Evolutionary conservation across 2,329 filamentous ascomycete genomes (phyloP), one percentile per base, ranked within the genome.

Genomic region (Trichophyton simii): DNA sequence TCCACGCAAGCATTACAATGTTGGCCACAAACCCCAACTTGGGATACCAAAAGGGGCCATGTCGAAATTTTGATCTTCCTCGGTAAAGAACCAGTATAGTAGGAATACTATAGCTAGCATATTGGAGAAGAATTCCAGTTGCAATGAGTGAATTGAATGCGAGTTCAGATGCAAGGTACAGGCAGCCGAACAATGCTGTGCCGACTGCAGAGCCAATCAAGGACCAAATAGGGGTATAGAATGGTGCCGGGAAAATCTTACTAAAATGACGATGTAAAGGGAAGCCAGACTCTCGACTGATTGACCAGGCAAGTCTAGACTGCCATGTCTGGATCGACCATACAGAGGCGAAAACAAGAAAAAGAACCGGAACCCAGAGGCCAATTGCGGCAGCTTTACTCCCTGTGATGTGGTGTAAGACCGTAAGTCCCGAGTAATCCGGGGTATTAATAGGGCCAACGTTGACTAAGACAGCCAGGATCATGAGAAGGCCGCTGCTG

Each of bases 311-410:
- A 57, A 57, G 54, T 11, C 54, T 31, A 15, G 54, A 57, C 54
- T 57, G 54, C 54, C 54, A 57, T n/a, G 54, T 57, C 34, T 57
- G 54, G n/a, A 57, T 57, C n/a, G 54, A 57, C 54, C 54, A 57
- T 11, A 57, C 36, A 9, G 54, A 57, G 15, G 54, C 54, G 36
- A 57, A 57, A 18, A 57, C 54, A 36, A 57, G 54, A 31, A 57
- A 57, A 9, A 57, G 25, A 15, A 57, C 36, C 1, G 54, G 54
- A 18, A 57, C 54, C 54, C 54, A 57, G 13, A 57, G 54, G 28
- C 54, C 31, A 22, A 57, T 57, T 3, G 54, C 36, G 1, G 54
- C 54, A 22, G 31, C 54, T 57, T 57, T 57, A 57, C 54, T 57
- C 9, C 54, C 54, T 20, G 54, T 57, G 34, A 57, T 57, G 9